These are phyloP conservation scores for Agrocybe chaxingu DNA, from an alignment of 768 basidiomycete species.

Conservation along the genomic window DNA sequence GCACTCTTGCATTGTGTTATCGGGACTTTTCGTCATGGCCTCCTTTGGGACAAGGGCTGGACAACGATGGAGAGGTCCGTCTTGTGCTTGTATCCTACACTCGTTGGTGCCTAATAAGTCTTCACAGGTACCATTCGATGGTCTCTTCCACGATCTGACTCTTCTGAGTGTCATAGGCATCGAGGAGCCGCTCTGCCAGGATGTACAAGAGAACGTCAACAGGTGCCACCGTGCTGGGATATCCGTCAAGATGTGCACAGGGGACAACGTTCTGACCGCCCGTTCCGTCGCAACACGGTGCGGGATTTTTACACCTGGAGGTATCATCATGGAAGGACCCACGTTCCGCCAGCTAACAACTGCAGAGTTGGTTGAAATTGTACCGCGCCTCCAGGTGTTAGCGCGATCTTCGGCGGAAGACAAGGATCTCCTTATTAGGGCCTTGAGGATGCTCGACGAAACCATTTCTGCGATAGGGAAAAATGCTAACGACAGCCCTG, in stretches of 20 bases:
- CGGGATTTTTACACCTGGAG: conserved; percentile 90
- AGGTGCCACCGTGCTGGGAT: conserved; percentile 90
- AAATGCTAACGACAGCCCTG: conserved; percentile 97
- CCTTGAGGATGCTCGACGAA: conserved; percentile 83
- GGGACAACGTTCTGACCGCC: conserved; percentile 93
- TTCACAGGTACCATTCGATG: conserved; percentile 61
- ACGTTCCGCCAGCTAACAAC: conserved; percentile 78
- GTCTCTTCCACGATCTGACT: conserved; percentile 71
- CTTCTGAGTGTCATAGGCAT: conserved; percentile 92
- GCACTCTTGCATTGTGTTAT: conserved; percentile 94
- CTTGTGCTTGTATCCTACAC: not conserved
- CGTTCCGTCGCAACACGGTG: conserved; percentile 98
- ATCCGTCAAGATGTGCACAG: conserved; percentile 96
- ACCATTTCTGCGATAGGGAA: conserved; percentile 96
- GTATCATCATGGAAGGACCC: conserved; percentile 98
- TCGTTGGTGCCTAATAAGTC: conserved; percentile 10
- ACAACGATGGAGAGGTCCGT: conserved; percentile 53
- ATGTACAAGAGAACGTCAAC: conserved; percentile 85
- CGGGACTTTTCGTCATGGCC: conserved; percentile 88
- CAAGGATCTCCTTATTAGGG: conserved; percentile 91
- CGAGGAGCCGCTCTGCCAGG: conserved; percentile 90
- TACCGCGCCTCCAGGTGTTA: conserved; percentile 94
- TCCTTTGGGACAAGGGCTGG: conserved; percentile 41
- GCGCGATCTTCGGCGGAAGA: conserved; percentile 97
- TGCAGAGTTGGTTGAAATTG: conserved; percentile 74